Evolutionary conservation across 2,329 filamentous ascomycete genomes (phyloP).

Genomic region (Aspergillus sp.): DNA sequence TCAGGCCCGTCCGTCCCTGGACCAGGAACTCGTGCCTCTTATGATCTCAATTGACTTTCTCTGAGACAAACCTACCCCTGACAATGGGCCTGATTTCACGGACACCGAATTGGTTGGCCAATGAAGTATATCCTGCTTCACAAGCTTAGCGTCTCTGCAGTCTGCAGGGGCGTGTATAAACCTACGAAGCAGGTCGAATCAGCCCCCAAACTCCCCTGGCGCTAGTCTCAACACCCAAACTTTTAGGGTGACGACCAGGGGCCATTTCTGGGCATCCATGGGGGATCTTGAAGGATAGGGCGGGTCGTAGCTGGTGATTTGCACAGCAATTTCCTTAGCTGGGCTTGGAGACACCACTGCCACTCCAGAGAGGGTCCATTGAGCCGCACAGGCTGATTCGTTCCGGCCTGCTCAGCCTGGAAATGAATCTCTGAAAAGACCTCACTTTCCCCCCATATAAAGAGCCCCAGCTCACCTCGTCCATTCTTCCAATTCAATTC

Average conservation of each 20-base stretch:
- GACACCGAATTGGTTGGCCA: no score
- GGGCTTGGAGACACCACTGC: not conserved
- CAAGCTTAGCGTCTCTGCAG: no score
- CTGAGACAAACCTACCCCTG: no score
- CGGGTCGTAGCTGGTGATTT: not conserved
- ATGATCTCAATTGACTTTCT: no score
- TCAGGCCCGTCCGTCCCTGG: no score
- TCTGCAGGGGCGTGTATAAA: no score
- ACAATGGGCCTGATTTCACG: no score
- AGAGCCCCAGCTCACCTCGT: not conserved
- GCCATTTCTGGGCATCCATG: not conserved
- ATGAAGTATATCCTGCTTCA: no score
- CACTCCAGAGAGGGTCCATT: not conserved
- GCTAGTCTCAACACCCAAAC: not conserved
- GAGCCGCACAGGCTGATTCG: not conserved
- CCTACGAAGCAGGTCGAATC: not conserved
- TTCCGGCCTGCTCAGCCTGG: not conserved
- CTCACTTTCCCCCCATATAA: not conserved
- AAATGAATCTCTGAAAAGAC: not conserved
- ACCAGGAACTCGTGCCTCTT: no score
- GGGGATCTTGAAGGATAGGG: not conserved
- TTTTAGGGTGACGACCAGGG: not conserved
- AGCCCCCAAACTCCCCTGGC: not conserved
- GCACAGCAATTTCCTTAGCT: not conserved
- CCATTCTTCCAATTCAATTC: not conserved